Percentiles rank a stretch among this genome's conserved stretches.
These are phyloP conservation scores for Plenodomus lindquistii DNA, from an alignment of 2,329 filamentous ascomycete genomes.

Conservation along the genomic window DNA sequence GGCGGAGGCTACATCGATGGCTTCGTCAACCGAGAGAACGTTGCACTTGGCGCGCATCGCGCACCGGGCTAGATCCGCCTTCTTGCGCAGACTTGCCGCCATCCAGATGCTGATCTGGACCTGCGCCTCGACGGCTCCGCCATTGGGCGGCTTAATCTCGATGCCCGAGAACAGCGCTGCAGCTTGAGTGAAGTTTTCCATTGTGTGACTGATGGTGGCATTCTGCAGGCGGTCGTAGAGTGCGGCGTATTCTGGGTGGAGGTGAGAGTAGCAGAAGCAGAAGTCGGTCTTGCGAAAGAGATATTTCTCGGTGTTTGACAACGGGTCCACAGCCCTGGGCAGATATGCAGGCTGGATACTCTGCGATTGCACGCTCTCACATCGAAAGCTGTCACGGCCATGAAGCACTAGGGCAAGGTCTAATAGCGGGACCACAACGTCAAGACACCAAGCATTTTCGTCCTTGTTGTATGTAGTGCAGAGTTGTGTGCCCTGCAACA, in stretches of 20 bases:
- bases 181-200: constrained; percentile 9
- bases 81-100: constrained; percentile 7
- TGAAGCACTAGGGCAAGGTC: constrained; percentile 9
- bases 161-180: constrained; percentile 8
- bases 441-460: constrained; percentile 13
- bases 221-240: constrained; percentile 4
- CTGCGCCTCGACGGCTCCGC: constrained; percentile 8
- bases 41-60: background rate
- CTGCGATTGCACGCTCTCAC: constrained; percentile 16
- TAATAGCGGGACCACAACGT: constrained; percentile 10
- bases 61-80: constrained; percentile 4
- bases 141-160: constrained; percentile 5
- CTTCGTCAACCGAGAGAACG: constrained; percentile 1
- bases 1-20: constrained; percentile 2
- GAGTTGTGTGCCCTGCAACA: constrained; percentile 11
- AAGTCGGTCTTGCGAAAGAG: constrained; percentile 7
- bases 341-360: constrained; percentile 8
- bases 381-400: constrained; percentile 4
- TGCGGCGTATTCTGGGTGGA: background rate
- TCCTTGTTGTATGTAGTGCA: constrained; percentile 9
- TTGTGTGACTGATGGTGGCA: constrained; percentile 7
- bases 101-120: constrained; percentile 11
- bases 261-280: constrained; percentile 7
- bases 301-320: constrained; percentile 1
- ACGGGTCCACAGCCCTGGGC: background rate